Conservation (phyloP, 108 stramenopile species). For the Skeletonema menzelii region DNA sequence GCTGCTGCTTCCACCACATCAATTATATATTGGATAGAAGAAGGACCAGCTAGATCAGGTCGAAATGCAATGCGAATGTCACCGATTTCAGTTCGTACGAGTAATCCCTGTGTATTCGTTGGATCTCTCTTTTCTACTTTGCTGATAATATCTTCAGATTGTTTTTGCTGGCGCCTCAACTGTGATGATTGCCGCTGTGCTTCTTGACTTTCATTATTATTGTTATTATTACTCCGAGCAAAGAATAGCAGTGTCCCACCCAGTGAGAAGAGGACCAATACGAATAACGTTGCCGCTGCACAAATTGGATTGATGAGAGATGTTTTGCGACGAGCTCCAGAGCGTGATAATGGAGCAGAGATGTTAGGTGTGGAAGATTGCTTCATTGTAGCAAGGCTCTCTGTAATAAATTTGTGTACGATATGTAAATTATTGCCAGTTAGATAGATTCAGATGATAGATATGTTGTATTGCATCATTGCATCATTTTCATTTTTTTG, state of each 20-base stretch:
- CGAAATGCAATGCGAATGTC: constrained; percentile 55
- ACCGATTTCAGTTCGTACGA: constrained; percentile 21
- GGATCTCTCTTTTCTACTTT: neutral
- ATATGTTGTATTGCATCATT: too few species aligned
- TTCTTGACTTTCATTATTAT: neutral
- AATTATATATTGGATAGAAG: constrained; percentile 64
- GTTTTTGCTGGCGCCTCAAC: neutral
- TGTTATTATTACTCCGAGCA: neutral
- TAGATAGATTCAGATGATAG: too few species aligned
- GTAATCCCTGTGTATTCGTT: neutral
- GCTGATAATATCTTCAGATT: neutral
- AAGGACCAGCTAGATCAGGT: constrained; percentile 51
- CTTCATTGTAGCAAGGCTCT: neutral
- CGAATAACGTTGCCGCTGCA: neutral
- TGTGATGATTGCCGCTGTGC: neutral
- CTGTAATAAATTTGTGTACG: too few species aligned
- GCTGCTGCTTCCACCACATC: constrained; percentile 23
- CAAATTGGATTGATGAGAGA: neutral
- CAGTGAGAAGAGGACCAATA: neutral
- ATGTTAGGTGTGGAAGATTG: neutral
- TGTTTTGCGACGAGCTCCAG: neutral
- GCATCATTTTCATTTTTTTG: too few species aligned
- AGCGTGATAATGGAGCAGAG: neutral
- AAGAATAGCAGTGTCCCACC: neutral
- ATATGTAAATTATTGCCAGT: too few species aligned